A percentile compares a stretch with the other conserved stretches of the same genome.
These are phyloP conservation scores for Quercus bicolor DNA, from an alignment of 306 rosid species.

Conservation along the genomic window DNA sequence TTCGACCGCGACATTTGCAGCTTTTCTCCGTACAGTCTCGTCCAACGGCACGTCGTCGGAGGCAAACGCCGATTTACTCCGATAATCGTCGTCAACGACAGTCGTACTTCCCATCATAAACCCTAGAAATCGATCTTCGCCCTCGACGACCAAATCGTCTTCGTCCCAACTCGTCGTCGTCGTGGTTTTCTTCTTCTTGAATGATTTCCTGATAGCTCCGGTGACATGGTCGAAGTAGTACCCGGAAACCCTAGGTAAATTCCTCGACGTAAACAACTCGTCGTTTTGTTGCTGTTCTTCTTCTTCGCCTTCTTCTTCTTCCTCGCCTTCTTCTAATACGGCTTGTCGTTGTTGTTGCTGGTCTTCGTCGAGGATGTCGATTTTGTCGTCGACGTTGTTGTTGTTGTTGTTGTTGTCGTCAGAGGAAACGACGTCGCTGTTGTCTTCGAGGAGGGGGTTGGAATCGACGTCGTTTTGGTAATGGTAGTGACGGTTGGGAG, in stretches of 20 bases:
- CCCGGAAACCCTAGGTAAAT: slow-evolving; percentile 36
- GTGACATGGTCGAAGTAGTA: slow-evolving; percentile 67
- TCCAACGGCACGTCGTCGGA: slow-evolving; percentile 86
- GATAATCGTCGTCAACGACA: slow-evolving; percentile 45
- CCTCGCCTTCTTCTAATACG: slow-evolving; percentile 25
- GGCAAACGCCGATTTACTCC: slow-evolving; percentile 51
- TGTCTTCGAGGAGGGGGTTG: slow-evolving; percentile 36
- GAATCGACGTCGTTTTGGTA: slow-evolving; percentile 29
- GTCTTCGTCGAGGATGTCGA: slow-evolving; percentile 54
- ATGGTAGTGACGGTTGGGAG: slow-evolving; percentile 25
- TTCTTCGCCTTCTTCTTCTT: slow-evolving; percentile 39
- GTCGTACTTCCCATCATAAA: slow-evolving; percentile 12
- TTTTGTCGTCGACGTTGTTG: slow-evolving; percentile 77
- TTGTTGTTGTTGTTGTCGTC: slow-evolving; percentile 70
- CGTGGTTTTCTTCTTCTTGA: slow-evolving; percentile 21
- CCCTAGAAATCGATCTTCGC: no score
- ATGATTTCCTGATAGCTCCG: slow-evolving; percentile 53
- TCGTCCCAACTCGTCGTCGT: slow-evolving; percentile 34
- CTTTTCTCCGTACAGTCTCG: slow-evolving; percentile 37
- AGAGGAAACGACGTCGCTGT: slow-evolving; percentile 28
- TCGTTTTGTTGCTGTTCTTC: no score
- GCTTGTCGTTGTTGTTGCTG: slow-evolving; percentile 2
- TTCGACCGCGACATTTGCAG: slow-evolving; percentile 41
- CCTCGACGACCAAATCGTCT: background rate
- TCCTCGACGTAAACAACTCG: slow-evolving; percentile 1